Conservation (phyloP, 192 early-diverging fungal species). For the Backusella australiensis region DNA sequence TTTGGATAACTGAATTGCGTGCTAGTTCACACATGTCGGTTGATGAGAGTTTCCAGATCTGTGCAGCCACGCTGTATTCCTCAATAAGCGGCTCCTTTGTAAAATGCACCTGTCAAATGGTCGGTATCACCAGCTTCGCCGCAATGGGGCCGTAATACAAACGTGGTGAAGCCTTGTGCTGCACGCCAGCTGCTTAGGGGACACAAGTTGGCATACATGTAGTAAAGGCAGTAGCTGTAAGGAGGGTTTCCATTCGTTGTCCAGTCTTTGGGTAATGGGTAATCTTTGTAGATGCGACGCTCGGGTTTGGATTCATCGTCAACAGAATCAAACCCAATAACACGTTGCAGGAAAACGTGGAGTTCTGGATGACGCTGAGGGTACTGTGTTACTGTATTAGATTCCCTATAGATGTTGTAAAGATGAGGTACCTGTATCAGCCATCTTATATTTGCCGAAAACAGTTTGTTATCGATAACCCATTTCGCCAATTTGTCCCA, state of each 20-base stretch:
- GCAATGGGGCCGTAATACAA: slow-evolving; percentile 89
- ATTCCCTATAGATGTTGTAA: slow-evolving; percentile 81
- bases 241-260: slow-evolving; percentile 67
- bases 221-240: slow-evolving; percentile 93
- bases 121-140: slow-evolving; percentile 96
- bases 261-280: slow-evolving; percentile 65
- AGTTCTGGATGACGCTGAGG: slow-evolving; percentile 78
- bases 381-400: slow-evolving; percentile 58
- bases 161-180: slow-evolving; percentile 82
- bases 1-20: slow-evolving; percentile 83
- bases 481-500: slow-evolving; percentile 95
- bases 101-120: slow-evolving; percentile 94
- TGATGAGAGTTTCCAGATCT: slow-evolving; percentile 90
- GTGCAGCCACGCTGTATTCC: slow-evolving; percentile 91
- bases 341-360: slow-evolving; percentile 90
- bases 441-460: slow-evolving; percentile 91
- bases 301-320: slow-evolving; percentile 95
- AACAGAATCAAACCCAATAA: slow-evolving; percentile 91
- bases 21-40: slow-evolving; percentile 95
- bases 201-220: slow-evolving; percentile 84
- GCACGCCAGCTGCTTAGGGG: slow-evolving; percentile 76
- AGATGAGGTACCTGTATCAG: slow-evolving; percentile 89
- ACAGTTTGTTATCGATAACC: slow-evolving; percentile 88
- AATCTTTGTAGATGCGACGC: slow-evolving; percentile 78
- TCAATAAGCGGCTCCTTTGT: slow-evolving; percentile 96